Conservation (phyloP, 2,329 filamentous ascomycete genomes). For the Moelleriella libera region DNA sequence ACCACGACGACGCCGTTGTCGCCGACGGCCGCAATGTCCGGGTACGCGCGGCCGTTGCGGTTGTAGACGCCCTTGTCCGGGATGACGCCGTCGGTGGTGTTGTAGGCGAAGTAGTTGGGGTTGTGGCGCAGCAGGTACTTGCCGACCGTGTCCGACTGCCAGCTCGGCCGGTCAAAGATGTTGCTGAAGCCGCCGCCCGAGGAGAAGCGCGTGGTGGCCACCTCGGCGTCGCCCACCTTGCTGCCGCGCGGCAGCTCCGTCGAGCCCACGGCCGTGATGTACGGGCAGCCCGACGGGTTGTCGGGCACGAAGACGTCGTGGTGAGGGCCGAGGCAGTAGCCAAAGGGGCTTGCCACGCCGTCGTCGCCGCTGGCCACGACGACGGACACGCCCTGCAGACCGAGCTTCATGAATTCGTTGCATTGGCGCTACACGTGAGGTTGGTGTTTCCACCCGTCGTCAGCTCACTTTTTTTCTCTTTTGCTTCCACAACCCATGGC, state of each 20-base stretch:
- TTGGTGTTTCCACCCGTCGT: background rate
- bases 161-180: constrained; percentile 29
- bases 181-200: constrained; percentile 35
- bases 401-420: constrained; percentile 30
- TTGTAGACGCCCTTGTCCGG: constrained; percentile 22
- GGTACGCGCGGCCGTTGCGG: constrained; percentile 30
- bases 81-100: constrained; percentile 6
- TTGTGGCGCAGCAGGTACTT: constrained; percentile 6
- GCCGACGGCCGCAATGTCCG: constrained; percentile 31
- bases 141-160: constrained; percentile 22
- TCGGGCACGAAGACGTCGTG: constrained; percentile 30
- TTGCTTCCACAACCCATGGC: background rate
- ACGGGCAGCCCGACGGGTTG: constrained; percentile 33
- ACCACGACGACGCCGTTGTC: constrained; percentile 28
- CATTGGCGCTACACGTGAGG: constrained; percentile 22
- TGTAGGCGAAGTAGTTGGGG: constrained; percentile 7
- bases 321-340: constrained; percentile 10
- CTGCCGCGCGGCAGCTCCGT: constrained; percentile 18
- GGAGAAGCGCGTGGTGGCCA: constrained; percentile 20
- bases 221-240: constrained; percentile 3
- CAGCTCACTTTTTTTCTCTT: background rate
- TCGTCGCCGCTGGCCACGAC: constrained; percentile 21
- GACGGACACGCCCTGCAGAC: constrained; percentile 24
- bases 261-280: constrained; percentile 34
- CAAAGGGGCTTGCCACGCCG: constrained; percentile 7